Percentiles rank a stretch among this genome's conserved stretches.
phyloP scores from a whole-genome alignment of 345 rosid genomes.

The Raphanus sativus region DNA sequence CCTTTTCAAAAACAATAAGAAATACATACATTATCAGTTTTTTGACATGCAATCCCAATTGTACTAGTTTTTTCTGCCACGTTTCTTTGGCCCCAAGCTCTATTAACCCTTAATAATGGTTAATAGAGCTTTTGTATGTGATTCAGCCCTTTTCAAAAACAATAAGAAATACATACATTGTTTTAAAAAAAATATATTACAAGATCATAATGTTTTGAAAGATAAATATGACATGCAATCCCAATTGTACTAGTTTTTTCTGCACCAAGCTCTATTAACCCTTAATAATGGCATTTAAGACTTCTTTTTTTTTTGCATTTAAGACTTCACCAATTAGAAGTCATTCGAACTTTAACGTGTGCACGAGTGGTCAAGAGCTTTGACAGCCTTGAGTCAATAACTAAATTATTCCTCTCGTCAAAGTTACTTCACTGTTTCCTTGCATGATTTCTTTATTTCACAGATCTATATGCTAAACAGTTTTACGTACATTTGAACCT shows the following conservation, averaged over 20 bases:
- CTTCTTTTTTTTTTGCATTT: neutral
- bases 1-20: neutral
- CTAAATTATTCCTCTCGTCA: conserved; percentile 17
- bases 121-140: too few species aligned
- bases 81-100: neutral
- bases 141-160: too few species aligned
- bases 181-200: too few species aligned
- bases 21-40: neutral
- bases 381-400: conserved; percentile 20
- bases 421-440: conserved; percentile 18
- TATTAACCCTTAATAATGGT: neutral
- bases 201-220: neutral
- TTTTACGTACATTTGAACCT: conserved; percentile 16
- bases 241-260: neutral
- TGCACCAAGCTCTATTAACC: neutral
- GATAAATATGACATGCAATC: neutral
- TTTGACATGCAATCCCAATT: neutral
- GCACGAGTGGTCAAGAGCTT: conserved; percentile 20
- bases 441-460: neutral
- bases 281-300: neutral
- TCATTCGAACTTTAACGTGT: neutral
- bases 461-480: neutral
- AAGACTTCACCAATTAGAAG: neutral
- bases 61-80: neutral
- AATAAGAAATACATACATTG: too few species aligned